Base-by-base conservation (phyloP, 1,139 yeast genomes). In the Yamadazyma trypodendri region DNA sequence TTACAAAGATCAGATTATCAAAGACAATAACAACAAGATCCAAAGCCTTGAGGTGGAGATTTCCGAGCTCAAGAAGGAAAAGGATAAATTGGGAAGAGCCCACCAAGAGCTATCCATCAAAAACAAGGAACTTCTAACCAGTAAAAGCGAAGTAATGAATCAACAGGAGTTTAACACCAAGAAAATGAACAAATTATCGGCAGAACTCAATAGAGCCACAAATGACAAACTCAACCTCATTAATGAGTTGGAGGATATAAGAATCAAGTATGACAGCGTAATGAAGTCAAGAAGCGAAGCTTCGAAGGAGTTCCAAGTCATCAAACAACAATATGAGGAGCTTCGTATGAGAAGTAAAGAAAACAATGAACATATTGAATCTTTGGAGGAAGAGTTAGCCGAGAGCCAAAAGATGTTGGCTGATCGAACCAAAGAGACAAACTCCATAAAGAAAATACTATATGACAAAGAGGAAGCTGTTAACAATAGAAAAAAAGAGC, bases 321-420 rank as follows among this genome's bases (percentile, higher is more conserved):
- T 79, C 41, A 81, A 77, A 48, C 81, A 81, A 45, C 95, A 89
- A 56, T 77, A 82, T 40, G 96, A 89, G 34, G 97, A 90, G 53
- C 61, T 88, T 36, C 60, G 71, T 6, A 75, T 84, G 75, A 79
- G 84, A 38, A 62, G 82, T 24, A 77, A 77, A 44, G 97, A 90
- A 50, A 68, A 81, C 3, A 70, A 72, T 24, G 68, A 69, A 38
- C 73, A 77, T 45, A 68, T 77, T 21, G 92, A 86, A 41, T 74
- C 79, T 2, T 60, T 90, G 35, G 90, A 86, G 49, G 96, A 88
- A 42, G 96, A 90, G 51, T 61, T 90, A 12, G 67, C 76, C 8
- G 97, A 90, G 42, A 69, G 86, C 4, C 76, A 88, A 43, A 74
- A 77, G 31, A 70, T 81, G 57, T 62, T 90, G 7, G 92, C 83